Conservation (phyloP, 768 basidiomycete species). For the Boletus tomentosulus region DNA sequence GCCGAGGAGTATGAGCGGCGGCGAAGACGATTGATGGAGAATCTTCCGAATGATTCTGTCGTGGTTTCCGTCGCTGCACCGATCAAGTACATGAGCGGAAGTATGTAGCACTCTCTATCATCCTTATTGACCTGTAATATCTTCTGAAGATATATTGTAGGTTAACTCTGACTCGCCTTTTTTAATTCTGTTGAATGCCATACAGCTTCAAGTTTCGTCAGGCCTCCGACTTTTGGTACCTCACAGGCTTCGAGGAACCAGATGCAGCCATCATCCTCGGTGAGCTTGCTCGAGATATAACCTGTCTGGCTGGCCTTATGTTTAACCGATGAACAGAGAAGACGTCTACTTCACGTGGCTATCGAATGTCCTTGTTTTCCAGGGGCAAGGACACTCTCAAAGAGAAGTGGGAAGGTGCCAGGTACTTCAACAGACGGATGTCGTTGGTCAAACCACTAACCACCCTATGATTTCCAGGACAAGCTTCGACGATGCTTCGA, state of each 20-base stretch:
- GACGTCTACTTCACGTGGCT: constrained; percentile 65
- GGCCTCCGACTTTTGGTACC: constrained; percentile 89
- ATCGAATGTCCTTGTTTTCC: constrained; percentile 83
- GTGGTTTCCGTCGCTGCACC: constrained; percentile 78
- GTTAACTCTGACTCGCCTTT: constrained; percentile 23
- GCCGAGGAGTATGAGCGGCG: constrained; percentile 73
- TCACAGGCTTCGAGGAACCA: constrained; percentile 94
- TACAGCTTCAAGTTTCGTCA: constrained; percentile 92
- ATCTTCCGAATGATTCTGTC: constrained; percentile 64
- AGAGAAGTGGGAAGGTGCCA: constrained; percentile 92
- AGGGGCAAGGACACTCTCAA: constrained; percentile 66
- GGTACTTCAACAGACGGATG: constrained; percentile 31
- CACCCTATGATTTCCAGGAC: constrained; percentile 42
- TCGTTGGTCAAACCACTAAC: not conserved
- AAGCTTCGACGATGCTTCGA: constrained; percentile 56
- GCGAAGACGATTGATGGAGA: constrained; percentile 64
- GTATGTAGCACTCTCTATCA: constrained; percentile 41
- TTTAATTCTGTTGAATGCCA: constrained; percentile 7
- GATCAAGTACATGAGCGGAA: constrained; percentile 81
- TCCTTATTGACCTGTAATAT: constrained; percentile 9
- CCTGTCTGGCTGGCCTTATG: not conserved
- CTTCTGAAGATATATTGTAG: constrained; percentile 67
- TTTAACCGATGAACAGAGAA: constrained; percentile 49
- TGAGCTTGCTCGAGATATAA: constrained; percentile 28
- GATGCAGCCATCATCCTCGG: constrained; percentile 85